phyloP scores from a whole-genome alignment of 352 stramenopile genomes.

The Phytophthora pinifolia region DNA sequence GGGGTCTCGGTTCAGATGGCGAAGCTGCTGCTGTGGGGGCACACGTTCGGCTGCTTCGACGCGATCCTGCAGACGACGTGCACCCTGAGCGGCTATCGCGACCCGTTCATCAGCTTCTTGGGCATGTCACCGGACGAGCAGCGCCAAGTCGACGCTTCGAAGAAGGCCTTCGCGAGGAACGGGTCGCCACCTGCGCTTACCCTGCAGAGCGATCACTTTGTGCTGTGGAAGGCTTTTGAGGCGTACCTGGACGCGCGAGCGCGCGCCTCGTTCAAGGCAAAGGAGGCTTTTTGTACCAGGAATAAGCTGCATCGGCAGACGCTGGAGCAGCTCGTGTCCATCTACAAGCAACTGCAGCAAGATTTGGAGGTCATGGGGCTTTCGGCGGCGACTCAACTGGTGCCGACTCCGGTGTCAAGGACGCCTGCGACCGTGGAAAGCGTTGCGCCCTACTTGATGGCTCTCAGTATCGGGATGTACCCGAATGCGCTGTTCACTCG shows the following conservation, averaged over 20 bases:
- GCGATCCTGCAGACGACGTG: constrained; percentile 65
- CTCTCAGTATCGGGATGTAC: constrained; percentile 69
- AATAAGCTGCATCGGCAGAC: constrained; percentile 68
- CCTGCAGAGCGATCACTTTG: constrained; percentile 73
- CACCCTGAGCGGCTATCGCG: constrained; percentile 72
- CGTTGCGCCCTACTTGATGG: constrained; percentile 62
- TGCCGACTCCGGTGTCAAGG: constrained; percentile 12
- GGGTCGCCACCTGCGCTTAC: constrained; percentile 33
- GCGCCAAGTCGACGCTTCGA: constrained; percentile 53
- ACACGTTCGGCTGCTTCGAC: constrained; percentile 68
- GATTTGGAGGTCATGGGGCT: constrained; percentile 63
- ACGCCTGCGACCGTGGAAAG: constrained; percentile 26
- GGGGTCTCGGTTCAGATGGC: constrained; percentile 69
- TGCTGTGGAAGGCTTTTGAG: constrained; percentile 67
- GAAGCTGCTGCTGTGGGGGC: constrained; percentile 70
- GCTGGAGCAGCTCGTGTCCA: constrained; percentile 64
- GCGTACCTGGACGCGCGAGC: constrained; percentile 48
- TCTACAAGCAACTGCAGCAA: constrained; percentile 65
- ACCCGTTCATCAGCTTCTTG: constrained; percentile 74
- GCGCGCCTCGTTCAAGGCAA: constrained; percentile 37
- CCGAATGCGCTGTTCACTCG: constrained; percentile 68
- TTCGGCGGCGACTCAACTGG: constrained; percentile 46
- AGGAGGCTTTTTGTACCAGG: constrained; percentile 52
- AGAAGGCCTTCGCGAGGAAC: constrained; percentile 52
- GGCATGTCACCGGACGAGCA: constrained; percentile 65